These are phyloP conservation scores for Hypoxylon lienhwacheense DNA, from an alignment of 495 filamentous ascomycete species.

Conservation along the genomic window DNA sequence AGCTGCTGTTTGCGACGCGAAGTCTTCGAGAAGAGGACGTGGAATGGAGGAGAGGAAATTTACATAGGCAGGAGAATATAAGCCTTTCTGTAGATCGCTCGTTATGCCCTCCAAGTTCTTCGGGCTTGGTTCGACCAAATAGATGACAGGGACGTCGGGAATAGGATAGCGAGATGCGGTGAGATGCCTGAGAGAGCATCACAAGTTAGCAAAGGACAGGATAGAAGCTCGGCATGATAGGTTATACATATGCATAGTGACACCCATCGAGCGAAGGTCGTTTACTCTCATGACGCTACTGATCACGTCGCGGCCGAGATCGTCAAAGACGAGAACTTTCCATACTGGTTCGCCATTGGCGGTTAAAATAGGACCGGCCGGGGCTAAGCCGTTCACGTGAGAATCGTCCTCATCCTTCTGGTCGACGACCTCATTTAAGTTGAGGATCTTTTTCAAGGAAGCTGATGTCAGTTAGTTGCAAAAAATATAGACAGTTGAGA, in stretches of 20 bases:
- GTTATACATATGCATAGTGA: conserved; percentile 89
- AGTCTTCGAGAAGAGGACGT: conserved; percentile 90
- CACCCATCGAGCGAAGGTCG: conserved; percentile 86
- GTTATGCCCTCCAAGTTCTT: conserved; percentile 81
- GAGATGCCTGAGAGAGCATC: conserved; percentile 62
- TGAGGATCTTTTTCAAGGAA: conserved; percentile 93
- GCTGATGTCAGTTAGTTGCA: conserved; percentile 55
- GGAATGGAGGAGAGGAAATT: conserved; percentile 97
- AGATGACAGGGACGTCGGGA: conserved; percentile 94
- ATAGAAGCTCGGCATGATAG: not conserved
- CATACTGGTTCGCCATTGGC: conserved; percentile 80
- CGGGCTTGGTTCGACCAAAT: conserved; percentile 86
- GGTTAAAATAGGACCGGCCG: conserved; percentile 79
- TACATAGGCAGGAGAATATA: conserved; percentile 94
- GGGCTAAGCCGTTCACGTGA: conserved; percentile 65
- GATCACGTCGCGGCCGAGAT: conserved; percentile 70
- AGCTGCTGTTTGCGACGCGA: conserved; percentile 82
- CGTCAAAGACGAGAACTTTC: conserved; percentile 66
- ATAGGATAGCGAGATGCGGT: conserved; percentile 83
- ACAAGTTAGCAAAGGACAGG: conserved; percentile 11
- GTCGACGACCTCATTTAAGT: conserved; percentile 76
- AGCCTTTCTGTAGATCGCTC: conserved; percentile 77
- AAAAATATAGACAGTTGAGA: conserved; percentile 45
- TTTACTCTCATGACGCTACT: conserved; percentile 93
- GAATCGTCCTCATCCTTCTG: conserved; percentile 56